phyloP scores from a whole-genome alignment of 306 rosid species.

The Astragalus membranaceus region DNA sequence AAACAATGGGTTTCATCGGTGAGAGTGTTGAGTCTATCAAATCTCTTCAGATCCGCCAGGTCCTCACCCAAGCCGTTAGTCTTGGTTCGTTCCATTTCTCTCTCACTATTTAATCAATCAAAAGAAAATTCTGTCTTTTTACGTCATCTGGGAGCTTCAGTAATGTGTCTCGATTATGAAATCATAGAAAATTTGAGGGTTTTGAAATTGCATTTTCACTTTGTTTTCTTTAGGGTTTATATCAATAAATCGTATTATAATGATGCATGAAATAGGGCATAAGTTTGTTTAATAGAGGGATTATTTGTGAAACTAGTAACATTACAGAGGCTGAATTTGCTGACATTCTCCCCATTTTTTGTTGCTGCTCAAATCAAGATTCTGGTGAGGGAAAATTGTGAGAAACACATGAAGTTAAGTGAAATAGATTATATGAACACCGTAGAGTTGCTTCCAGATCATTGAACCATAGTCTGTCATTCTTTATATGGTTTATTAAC shows the following conservation, averaged over 20 bases:
- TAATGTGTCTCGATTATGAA: background rate
- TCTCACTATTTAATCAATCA: background rate
- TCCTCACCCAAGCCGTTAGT: conserved; percentile 68
- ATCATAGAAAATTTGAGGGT: background rate
- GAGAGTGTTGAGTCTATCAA: conserved; percentile 64
- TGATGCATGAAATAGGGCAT: background rate
- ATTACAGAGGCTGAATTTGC: background rate
- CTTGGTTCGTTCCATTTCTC: conserved; percentile 51
- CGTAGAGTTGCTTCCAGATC: background rate
- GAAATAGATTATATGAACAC: background rate
- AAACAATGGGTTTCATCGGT: conserved; percentile 66
- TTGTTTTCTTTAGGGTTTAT: background rate
- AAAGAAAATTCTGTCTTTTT: background rate
- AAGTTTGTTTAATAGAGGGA: no score
- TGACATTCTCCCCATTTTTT: background rate
- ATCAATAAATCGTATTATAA: background rate
- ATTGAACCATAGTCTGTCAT: background rate
- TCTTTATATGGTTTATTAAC: background rate
- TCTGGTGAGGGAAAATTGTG: background rate
- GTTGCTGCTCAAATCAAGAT: background rate
- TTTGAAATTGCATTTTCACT: background rate
- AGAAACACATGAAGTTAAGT: background rate
- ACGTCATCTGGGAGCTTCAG: background rate
- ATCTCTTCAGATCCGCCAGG: conserved; percentile 87
- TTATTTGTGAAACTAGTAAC: no score